Base-by-base conservation (phyloP, 2,329 filamentous ascomycete genomes). In the Fusarium begoniae region DNA sequence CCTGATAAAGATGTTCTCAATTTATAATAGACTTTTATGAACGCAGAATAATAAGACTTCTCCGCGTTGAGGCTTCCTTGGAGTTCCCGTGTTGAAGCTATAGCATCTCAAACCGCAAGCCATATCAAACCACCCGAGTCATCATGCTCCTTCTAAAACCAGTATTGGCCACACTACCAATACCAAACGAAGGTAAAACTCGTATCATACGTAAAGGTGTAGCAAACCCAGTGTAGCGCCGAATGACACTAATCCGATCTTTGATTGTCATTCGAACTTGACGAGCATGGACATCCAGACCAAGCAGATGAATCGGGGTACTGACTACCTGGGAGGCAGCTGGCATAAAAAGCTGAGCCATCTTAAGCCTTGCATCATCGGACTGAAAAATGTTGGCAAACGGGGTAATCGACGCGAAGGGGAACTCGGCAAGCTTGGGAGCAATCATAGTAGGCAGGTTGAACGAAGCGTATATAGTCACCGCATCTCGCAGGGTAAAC, bases 401-500 rank as follows among this genome's bases (percentile, higher is more conserved):
- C 1, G 76, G 76, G 2, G 63, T 68, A 15, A 74, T 54, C 1
- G 63, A 68, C 4, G 75, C 45, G 18, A 78, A 66, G 0, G 76
- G 68, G 13, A 77, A 55, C n/a, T 78, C 68, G 37, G 76, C 72
- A 28, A 78, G 64, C 35, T 73, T 77, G 12, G 76, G 76, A 3
- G 76, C 76, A 15, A 78, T 66, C 41, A 77, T 66, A 3, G 73
- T 62, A 32, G 76, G 76, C 24, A 78, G 38, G 47, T 78, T 77
- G 75, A 78, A 78, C 24, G 76, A 78, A 22, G 76, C 76, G 44
- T 73, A 78, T 18, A 78, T 69, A 35, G 76, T 78, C 20, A 78
- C 62, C 15, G 76, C 76, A 53, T 78, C 76, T 11, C 76, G 60
- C 6, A 73, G 65, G 10, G 75, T 70, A 32, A 78, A 78, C 22